A percentile compares a stretch with the other conserved stretches of the same genome.
Evolutionary conservation across 352 stramenopile species (phyloP).

Genomic region (Thraustochytrium aureum): DNA sequence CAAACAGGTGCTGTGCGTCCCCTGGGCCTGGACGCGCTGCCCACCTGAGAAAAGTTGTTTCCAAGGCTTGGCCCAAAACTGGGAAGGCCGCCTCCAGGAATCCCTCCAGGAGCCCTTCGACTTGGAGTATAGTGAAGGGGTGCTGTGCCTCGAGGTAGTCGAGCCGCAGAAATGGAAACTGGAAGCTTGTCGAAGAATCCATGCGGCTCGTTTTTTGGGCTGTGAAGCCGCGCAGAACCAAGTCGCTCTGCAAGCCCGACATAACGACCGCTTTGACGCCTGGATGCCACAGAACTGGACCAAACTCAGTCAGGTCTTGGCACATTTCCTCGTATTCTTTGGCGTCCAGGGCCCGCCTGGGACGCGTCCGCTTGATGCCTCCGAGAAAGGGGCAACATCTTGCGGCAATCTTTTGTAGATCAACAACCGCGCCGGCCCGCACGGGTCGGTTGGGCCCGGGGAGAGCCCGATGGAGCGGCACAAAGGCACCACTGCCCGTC

Average conservation of each 20-base stretch:
- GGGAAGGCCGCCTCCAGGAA: neutral
- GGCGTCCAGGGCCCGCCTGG: no score
- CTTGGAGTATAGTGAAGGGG: neutral
- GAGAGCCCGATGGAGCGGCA: no score
- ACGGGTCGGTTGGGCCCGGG: no score
- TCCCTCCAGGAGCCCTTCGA: neutral
- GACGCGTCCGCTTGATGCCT: no score
- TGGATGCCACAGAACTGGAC: neutral
- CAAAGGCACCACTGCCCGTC: no score
- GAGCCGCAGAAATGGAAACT: slow-evolving; percentile 1
- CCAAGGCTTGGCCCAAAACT: neutral
- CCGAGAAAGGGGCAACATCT: no score
- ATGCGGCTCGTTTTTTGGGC: neutral
- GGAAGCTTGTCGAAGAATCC: neutral
- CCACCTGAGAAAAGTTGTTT: neutral
- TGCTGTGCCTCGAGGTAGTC: neutral
- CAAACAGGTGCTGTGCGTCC: neutral
- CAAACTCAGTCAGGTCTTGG: neutral
- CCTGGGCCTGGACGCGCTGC: neutral
- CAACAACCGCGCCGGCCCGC: no score
- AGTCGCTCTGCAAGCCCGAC: neutral
- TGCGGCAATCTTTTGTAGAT: no score
- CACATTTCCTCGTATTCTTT: no score
- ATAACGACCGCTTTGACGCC: neutral
- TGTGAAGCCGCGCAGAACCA: neutral